Base-by-base conservation (phyloP, 2,329 filamentous ascomycete genomes). In the Lasiodiplodia sp. region DNA sequence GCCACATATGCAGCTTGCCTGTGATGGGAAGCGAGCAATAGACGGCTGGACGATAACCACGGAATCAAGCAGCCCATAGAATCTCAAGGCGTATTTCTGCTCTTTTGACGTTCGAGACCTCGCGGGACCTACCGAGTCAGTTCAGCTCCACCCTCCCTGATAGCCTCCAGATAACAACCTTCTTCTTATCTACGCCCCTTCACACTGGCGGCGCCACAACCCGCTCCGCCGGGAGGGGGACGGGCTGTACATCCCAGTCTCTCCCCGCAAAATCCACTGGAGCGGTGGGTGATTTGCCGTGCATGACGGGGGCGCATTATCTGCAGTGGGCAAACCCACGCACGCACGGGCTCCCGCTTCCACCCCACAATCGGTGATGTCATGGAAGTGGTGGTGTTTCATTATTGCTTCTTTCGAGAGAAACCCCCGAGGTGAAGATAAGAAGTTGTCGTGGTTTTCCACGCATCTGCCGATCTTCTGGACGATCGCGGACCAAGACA, bases 261-360 rank as follows among this genome's bases (percentile, higher is more conserved):
- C 60, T 25, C 60, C 60, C 60, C 60, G 47, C 60, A 64, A 64
- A n/a, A 53, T n/a, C 25, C 57, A 47, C 25, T 21, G 31, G 11
- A 18, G 28, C 31, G 14, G 52, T 52, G 25, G 44, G 34, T 11
- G 60, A 31, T 25, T 34, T 52, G 60, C 23, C 38, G 38, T 64
- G 60, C 60, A 64, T 64, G 16, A 38, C 60, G 60, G 60, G 60
- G 31, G 44, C 44, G 44, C 23, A 53, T 38, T 64, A 38, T 52
- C 47, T 52, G 44, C 47, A 21, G 58, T 11, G 23, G 57, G 10
- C 28, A 44, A 21, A 40, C 18, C 47, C 40, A 21, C 16, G 38
- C 10, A 63, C 8, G 40, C 58, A 63, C 58, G 34, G 40, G 44
- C 18, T 18, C 58, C 40, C 38, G 31, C 18, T 11, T 23, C 16